Percentiles rank a stretch among this genome's conserved stretches.
Evolutionary conservation across 495 filamentous ascomycete species (phyloP).

Genomic region (Platismatia glauca): DNA sequence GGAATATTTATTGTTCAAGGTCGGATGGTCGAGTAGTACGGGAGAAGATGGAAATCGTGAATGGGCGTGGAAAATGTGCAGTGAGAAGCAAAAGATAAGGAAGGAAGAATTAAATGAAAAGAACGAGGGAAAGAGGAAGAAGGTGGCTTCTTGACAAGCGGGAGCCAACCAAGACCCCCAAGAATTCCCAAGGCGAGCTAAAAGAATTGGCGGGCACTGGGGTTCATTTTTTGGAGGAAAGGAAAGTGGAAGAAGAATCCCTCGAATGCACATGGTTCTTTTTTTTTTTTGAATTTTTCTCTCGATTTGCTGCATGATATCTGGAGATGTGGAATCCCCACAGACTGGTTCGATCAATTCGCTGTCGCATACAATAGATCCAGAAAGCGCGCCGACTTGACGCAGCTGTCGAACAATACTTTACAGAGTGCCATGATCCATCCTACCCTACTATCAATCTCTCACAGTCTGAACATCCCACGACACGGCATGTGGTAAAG

Average conservation of each 20-base stretch:
- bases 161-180: constrained; percentile 10
- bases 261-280: too few species aligned
- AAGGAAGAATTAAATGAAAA: background rate
- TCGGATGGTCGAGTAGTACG: background rate
- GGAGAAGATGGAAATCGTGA: background rate
- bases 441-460: background rate
- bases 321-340: background rate
- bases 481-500: background rate
- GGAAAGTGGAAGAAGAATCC: background rate
- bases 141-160: constrained; percentile 14
- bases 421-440: background rate
- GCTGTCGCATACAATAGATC: background rate
- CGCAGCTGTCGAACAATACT: background rate
- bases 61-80: background rate
- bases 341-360: background rate
- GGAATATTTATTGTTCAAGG: background rate
- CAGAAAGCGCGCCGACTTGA: background rate
- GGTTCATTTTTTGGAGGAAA: background rate
- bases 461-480: background rate
- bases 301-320: background rate
- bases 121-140: background rate
- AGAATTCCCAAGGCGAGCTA: constrained; percentile 8
- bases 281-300: background rate
- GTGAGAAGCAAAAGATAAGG: background rate
- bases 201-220: constrained; percentile 7